Evolutionary conservation across 805 yeast genomes (phyloP), one percentile per base, ranked within the genome.

Genomic region (Priceomyces melissophilus): DNA sequence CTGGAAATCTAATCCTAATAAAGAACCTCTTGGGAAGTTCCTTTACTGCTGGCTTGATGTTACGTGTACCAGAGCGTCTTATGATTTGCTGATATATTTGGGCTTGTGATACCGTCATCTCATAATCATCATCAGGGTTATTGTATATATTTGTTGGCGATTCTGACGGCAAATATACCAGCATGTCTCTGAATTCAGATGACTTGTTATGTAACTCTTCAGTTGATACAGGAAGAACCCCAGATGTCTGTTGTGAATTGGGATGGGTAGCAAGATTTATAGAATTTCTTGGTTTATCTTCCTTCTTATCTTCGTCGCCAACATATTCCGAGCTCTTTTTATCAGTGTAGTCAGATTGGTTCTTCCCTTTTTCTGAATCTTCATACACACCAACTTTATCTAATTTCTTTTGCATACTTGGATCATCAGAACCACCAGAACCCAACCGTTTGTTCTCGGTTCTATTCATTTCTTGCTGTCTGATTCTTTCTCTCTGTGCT

Each of bases 41-140:
- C 2, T 35, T 25, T 6, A 28, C 29, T 3, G 20, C 26, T 15
- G 42, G n/a, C 16, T 46, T 48, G 32, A 47, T 53, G 12, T 50
- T 46, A 16, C 47, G 43, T 26, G 41, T 45, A 13, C 46, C 55
- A 33, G 63, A 57, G n/a, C 58, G 52, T 37, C 57, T 56, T 33
- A 69, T 58, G 13, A 61, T 44, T 37, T 61, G 58, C 37, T 63
- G 68, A 47, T 69, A 69, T 13, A 53, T 52, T 42, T 63, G 62
- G 2, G 69, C 71, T 45, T 69, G 73, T 12, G 55, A 39, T 4
- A 63, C 49, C 1, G 72, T 65, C 60, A 69, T 50, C 15, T 65
- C 60, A 48, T 69, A 69, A 45, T 69, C 74, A 29, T 59, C 64
- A 12, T 67, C 73, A 3, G 73, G 73, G 43, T 69, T 69, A 15